Percentiles rank a stretch among this genome's conserved stretches.
Conservation (phyloP, 345 rosid species). For the Mercurialis annua region DNA sequence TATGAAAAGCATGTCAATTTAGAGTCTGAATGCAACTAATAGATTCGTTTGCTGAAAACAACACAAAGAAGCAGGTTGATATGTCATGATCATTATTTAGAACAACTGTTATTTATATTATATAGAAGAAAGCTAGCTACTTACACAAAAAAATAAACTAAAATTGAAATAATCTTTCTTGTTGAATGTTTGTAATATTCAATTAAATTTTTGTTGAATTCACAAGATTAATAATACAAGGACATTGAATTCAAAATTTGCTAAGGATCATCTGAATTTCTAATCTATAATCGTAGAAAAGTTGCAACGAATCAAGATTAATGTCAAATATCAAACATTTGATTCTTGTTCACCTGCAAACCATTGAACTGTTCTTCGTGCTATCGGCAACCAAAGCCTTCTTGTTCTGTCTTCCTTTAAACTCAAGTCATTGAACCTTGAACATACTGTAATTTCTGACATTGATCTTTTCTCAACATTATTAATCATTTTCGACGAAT, state of each 20-base stretch:
- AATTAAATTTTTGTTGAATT: background rate
- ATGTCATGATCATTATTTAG: background rate
- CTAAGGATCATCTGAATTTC: background rate
- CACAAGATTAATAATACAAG: too few relatives aligned
- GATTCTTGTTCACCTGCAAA: slow-evolving; percentile 26
- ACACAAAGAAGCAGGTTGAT: background rate
- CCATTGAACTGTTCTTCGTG: slow-evolving; percentile 40
- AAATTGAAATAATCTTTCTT: background rate
- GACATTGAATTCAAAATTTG: background rate
- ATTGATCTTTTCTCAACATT: slow-evolving; percentile 36
- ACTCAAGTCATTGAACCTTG: slow-evolving; percentile 31
- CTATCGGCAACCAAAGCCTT: slow-evolving; percentile 45
- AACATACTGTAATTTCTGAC: slow-evolving; percentile 43
- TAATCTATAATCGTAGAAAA: background rate
- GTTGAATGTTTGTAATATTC: background rate
- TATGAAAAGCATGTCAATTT: background rate
- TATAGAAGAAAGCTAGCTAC: background rate
- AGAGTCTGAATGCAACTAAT: background rate
- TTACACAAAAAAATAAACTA: background rate
- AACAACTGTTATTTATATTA: background rate
- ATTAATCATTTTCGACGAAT: slow-evolving; percentile 14
- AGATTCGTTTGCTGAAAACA: background rate
- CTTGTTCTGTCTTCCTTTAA: slow-evolving; percentile 34
- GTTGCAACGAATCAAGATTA: background rate
- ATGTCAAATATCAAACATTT: slow-evolving; percentile 9